These are phyloP conservation scores for Xylariaceae sp. DNA, from an alignment of 2,329 filamentous ascomycete species.

Conservation along the genomic window DNA sequence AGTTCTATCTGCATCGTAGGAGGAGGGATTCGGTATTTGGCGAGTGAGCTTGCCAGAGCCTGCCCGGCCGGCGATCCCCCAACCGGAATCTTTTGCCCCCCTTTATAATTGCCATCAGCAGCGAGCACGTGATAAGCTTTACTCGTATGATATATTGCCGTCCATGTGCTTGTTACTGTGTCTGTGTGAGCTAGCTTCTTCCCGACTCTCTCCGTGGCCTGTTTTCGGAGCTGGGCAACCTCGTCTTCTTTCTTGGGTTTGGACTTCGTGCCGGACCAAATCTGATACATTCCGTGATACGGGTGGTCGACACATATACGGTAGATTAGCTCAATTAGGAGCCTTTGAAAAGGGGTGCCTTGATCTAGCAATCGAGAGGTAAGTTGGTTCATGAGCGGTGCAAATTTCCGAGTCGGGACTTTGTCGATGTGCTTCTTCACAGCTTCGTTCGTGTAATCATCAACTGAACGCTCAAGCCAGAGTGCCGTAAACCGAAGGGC, in stretches of 20 bases:
- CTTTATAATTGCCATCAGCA: constrained; percentile 64
- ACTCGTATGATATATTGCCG: constrained; percentile 69
- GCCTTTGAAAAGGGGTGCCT: constrained; percentile 65
- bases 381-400: constrained; percentile 88
- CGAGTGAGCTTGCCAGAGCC: constrained; percentile 59
- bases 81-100: constrained; percentile 56
- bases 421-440: constrained; percentile 65
- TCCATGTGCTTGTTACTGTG: constrained; percentile 56
- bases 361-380: constrained; percentile 83
- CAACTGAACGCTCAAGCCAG: constrained; percentile 85
- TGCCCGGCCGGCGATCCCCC: constrained; percentile 61
- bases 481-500: constrained; percentile 87
- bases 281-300: constrained; percentile 95
- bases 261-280: constrained; percentile 75
- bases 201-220: constrained; percentile 67
- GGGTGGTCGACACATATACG: constrained; percentile 90
- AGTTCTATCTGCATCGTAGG: constrained; percentile 84
- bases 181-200: constrained; percentile 54
- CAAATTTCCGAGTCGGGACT: constrained; percentile 90
- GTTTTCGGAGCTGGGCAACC: constrained; percentile 66
- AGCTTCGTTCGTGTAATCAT: constrained; percentile 69
- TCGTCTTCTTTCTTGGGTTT: constrained; percentile 69
- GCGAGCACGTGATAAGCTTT: constrained; percentile 62
- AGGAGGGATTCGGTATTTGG: constrained; percentile 70
- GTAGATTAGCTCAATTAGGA: constrained; percentile 69